Percentiles rank a stretch among this genome's conserved stretches.
Evolutionary conservation across 345 rosid genomes (phyloP).

Genomic region (Boechera stricta): DNA sequence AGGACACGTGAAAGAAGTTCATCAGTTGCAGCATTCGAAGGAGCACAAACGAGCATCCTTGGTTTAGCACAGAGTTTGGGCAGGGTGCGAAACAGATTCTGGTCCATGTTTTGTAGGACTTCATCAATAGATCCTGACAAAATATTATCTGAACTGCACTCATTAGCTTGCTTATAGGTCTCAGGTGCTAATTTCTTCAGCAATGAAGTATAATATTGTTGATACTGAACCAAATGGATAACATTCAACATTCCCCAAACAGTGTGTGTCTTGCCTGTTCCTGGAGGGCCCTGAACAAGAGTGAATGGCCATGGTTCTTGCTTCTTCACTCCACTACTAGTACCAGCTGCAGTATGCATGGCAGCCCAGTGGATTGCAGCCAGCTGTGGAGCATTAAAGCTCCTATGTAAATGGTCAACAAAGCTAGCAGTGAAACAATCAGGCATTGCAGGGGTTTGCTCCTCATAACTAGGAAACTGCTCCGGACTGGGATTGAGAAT

Average conservation of each 20-base stretch:
- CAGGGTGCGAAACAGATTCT: slow-evolving; percentile 84
- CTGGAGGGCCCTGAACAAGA: slow-evolving; percentile 99
- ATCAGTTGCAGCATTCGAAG: slow-evolving; percentile 99
- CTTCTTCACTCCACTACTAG: slow-evolving; percentile 77
- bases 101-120: slow-evolving; percentile 98
- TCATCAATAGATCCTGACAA: slow-evolving; percentile 89
- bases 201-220: slow-evolving; percentile 91
- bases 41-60: slow-evolving; percentile 98
- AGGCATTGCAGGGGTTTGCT: slow-evolving; percentile 85
- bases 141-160: slow-evolving; percentile 66
- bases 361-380: slow-evolving; percentile 98
- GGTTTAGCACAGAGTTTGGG: slow-evolving; percentile 96
- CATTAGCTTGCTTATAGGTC: slow-evolving; percentile 84
- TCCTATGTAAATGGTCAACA: slow-evolving; percentile 71
- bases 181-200: slow-evolving; percentile 94
- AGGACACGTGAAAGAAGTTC: slow-evolving; percentile 97
- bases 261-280: slow-evolving; percentile 98
- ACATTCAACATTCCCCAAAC: slow-evolving; percentile 99
- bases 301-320: slow-evolving; percentile 99
- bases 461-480: slow-evolving; percentile 89
- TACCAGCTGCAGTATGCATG: slow-evolving; percentile 98
- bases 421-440: slow-evolving; percentile 91
- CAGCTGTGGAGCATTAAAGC: slow-evolving; percentile 88
- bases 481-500: slow-evolving; percentile 88
- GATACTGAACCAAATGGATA: slow-evolving; percentile 97